Evolutionary conservation across 2,329 filamentous ascomycete genomes (phyloP), one percentile per base, ranked within the genome.

Genomic region (Calonectria pteridis): DNA sequence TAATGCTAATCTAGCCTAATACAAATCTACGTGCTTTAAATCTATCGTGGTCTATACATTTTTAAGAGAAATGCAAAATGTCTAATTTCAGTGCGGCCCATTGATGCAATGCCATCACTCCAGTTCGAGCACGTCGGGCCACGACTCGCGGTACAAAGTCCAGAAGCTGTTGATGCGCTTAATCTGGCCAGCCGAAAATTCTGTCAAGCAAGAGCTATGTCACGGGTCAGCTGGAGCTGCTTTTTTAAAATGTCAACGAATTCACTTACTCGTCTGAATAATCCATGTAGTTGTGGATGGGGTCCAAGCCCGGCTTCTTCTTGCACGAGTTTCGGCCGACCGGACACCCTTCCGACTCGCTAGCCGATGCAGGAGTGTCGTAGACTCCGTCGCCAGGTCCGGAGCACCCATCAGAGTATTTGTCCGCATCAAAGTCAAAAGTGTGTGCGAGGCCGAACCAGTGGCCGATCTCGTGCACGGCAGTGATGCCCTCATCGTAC

Each of bases 221-320:
- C 11, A n/a, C 4, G 14, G 0, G 55, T 62, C 23, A 62, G 55
- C 14, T 10, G 5, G 5, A 26, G 29, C 2, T 20, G 5, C 9
- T 14, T 2, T 13, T 40, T 23, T 7, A 9, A 4, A 7, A 1
- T 7, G 6, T 18, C 6, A 14, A 26, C 2, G 4, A 28, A 13
- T 14, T 14, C 7, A 28, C 55, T 40, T 62, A 62, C 55, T 62
- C 55, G 10, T 62, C 55, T 16, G 55, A 62, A 18, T 62, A 62
- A 28, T 62, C 55, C 55, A 62, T 62, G 33, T 62, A 62, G 9
- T 62, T 62, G 35, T 62, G 55, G 23, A 62, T 40, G n/a, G 55
- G 55, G 6, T 62, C 55, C 10, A 40, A 11, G 7, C 35, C 55
- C 10, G 55, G 55, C 55, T 40, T 62, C 6, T 40, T 35, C 10